Evolutionary conservation across 2,329 filamentous ascomycete genomes (phyloP).

Genomic region (Sporothrix variecibatus): DNA sequence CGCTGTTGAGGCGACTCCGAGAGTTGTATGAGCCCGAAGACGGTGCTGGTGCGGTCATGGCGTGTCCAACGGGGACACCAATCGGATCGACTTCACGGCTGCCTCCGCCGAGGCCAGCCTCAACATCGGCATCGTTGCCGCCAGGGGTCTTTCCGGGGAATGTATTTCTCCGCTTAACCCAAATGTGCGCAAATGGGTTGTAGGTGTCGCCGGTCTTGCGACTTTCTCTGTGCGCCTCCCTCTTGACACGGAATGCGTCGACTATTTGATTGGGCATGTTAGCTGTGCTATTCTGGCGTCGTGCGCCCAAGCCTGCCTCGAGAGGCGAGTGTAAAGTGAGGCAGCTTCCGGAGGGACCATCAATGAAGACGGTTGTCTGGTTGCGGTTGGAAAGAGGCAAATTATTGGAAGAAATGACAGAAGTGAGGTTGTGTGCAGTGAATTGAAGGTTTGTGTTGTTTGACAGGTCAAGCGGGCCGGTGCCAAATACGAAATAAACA

Average conservation of each 20-base stretch:
- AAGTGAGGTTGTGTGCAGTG: neutral
- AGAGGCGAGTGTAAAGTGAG: conserved; percentile 2
- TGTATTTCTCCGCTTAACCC: conserved; percentile 40
- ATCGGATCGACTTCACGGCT: conserved; percentile 28
- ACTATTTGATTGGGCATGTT: conserved; percentile 40
- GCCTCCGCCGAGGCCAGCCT: conserved; percentile 36
- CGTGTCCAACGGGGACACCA: conserved; percentile 41
- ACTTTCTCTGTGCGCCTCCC: conserved; percentile 47
- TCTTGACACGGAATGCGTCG: conserved; percentile 50
- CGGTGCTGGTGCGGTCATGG: conserved; percentile 21
- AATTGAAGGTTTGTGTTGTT: neutral
- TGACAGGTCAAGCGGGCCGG: neutral
- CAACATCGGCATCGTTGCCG: conserved; percentile 37
- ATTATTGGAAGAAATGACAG: neutral
- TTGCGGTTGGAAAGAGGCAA: neutral
- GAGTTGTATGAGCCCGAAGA: conserved; percentile 16
- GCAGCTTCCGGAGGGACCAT: conserved; percentile 10
- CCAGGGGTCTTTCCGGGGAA: conserved; percentile 30
- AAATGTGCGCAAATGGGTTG: conserved; percentile 50
- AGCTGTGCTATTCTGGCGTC: conserved; percentile 16
- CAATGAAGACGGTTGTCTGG: conserved; percentile 18
- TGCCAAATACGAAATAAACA: conserved; percentile 8
- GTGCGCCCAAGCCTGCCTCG: conserved; percentile 11
- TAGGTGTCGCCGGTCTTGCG: conserved; percentile 44
- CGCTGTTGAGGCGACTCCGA: conserved; percentile 6